Evolutionary conservation across 345 rosid species (phyloP).

Genomic region (Firmiana major): DNA sequence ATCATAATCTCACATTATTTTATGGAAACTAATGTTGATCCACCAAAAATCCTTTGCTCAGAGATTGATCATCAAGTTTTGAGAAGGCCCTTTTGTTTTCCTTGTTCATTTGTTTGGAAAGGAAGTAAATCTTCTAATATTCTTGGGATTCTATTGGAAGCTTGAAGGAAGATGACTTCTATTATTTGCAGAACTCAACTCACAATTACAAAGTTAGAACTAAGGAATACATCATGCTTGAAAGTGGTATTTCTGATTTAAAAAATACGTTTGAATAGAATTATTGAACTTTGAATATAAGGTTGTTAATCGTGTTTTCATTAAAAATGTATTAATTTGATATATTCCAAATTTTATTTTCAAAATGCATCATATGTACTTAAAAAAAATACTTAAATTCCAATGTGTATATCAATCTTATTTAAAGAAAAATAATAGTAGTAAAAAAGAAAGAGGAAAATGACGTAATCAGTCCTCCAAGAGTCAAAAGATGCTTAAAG

Average conservation of each 20-base stretch:
- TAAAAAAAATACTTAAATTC: no score
- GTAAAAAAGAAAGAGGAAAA: not conserved
- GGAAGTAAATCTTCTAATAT: not conserved
- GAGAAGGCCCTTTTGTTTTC: not conserved
- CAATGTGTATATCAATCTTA: no score
- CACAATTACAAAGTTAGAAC: not conserved
- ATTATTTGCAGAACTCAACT: not conserved
- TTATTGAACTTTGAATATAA: not conserved
- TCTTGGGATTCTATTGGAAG: not conserved
- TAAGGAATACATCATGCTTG: not conserved
- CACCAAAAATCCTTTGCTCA: not conserved
- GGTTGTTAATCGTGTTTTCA: no score
- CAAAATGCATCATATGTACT: no score
- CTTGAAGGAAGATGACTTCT: not conserved
- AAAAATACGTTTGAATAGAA: not conserved
- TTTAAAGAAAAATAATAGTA: not conserved
- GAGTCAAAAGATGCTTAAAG: not conserved
- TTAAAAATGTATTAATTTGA: no score
- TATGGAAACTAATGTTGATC: not conserved
- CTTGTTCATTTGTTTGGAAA: not conserved
- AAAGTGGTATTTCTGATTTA: not conserved
- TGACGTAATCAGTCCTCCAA: not conserved
- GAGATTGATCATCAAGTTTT: not conserved
- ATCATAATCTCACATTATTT: not conserved
- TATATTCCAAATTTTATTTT: no score